Evolutionary conservation across 176 grass and related monocot species (phyloP).

Genomic region (Avena insularis): DNA sequence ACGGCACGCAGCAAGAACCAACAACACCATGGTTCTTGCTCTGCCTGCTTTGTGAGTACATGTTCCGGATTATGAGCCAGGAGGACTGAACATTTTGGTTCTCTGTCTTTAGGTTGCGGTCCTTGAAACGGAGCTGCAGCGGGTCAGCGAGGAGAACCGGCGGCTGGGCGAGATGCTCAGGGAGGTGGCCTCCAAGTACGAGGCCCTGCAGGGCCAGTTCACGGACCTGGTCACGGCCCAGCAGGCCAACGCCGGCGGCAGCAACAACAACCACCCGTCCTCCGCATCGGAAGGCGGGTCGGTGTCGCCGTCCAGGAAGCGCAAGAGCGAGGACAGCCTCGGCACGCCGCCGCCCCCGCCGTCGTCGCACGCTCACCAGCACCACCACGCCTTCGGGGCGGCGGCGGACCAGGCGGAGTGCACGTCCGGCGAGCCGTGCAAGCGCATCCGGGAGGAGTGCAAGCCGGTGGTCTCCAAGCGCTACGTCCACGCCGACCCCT

Average conservation of each 20-base stretch:
- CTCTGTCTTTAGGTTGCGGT: slow-evolving; percentile 22
- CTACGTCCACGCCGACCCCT: slow-evolving; percentile 66
- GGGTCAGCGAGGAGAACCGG: slow-evolving; percentile 72
- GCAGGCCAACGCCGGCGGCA: neutral
- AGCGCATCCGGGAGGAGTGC: slow-evolving; percentile 51
- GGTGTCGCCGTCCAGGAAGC: slow-evolving; percentile 67
- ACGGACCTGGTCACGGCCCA: slow-evolving; percentile 35
- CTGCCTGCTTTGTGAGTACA: neutral
- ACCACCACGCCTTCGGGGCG: neutral
- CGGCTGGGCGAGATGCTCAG: slow-evolving; percentile 56
- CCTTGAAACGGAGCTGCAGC: slow-evolving; percentile 65
- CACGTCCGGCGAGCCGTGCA: slow-evolving; percentile 69
- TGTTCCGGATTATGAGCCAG: neutral
- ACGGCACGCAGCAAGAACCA: neutral
- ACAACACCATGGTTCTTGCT: neutral
- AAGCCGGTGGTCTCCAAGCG: slow-evolving; percentile 64
- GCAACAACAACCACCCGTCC: slow-evolving; percentile 16
- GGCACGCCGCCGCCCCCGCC: slow-evolving; percentile 38
- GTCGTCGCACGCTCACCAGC: slow-evolving; percentile 28
- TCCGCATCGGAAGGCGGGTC: slow-evolving; percentile 78
- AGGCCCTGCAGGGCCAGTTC: slow-evolving; percentile 59
- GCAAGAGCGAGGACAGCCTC: slow-evolving; percentile 64
- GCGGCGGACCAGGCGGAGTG: slow-evolving; percentile 46
- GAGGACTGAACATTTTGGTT: neutral
- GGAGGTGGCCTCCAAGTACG: slow-evolving; percentile 59